Base-by-base conservation (phyloP, 2,329 filamentous ascomycete genomes). In the Fusarium vanettenii region DNA sequence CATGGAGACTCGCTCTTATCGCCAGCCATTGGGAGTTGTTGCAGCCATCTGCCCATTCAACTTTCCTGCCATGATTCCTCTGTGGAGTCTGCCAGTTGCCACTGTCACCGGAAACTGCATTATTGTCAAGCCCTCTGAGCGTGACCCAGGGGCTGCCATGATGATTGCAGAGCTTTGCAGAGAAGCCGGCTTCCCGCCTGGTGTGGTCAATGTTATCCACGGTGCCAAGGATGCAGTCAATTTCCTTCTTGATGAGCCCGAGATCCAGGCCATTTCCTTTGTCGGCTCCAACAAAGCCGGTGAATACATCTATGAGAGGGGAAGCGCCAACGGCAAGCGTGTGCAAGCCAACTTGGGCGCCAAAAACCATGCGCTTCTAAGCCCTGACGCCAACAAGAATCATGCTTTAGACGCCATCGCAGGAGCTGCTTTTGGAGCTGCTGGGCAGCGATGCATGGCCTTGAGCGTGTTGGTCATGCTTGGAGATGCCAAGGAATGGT, bases 1-100 rank as follows among this genome's bases (percentile, higher is more conserved):
- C 79, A 94, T 95, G 93, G 93, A 95, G 85, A 95, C 93, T n/a
- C 86, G 92, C 77, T 91, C 89, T 60, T 95, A 95, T 81, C 88
- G 89, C 74, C 92, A 95, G 85, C 92, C 93, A 66, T 84, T 95
- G 76, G 93, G 93, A 45, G 90, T 95, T n/a, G 91, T 93, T 37
- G 92, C 92, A 41, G 92, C 93, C 22, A 95, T 95, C 68, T 95
- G 93, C 84, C 93, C 93, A 1, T 95, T 95, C 81, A 95, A 95
- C 86, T 95, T 95, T 84, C 93, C 93, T 27, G 93, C 93, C 72
- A 95, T 95, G 93, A 95, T 95, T 80, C 93, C 93, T 1, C 86
- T 95, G 25, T 95, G 93, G 93, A 94, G 89, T 69, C 93, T 95
- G 66, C 93, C 93, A 9, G 91, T 95, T 74, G 93, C 93, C 35